Percentiles rank a stretch among this genome's conserved stretches.
These are phyloP conservation scores for Pyrenophora teres DNA, from an alignment of 2,329 filamentous ascomycete species.

Conservation along the genomic window DNA sequence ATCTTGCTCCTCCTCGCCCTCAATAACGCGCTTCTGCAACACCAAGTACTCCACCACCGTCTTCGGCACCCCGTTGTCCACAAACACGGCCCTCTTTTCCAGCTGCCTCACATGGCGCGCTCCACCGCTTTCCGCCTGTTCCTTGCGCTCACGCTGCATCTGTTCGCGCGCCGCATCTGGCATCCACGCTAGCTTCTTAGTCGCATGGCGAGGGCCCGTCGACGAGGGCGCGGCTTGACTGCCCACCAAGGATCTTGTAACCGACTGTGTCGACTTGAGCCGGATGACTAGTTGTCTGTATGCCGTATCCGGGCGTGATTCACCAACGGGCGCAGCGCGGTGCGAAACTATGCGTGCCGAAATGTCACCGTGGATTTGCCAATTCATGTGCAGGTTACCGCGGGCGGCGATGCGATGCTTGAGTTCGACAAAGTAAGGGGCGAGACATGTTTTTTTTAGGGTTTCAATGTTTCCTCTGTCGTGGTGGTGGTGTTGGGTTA, in stretches of 20 bases:
- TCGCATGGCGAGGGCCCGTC: not conserved
- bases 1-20: constrained; percentile 49
- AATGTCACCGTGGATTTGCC: constrained; percentile 26
- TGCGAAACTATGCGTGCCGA: constrained; percentile 61
- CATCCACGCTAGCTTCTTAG: constrained; percentile 7
- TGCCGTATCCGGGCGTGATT: constrained; percentile 26
- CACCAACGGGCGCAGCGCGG: constrained; percentile 55
- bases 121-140: not conserved
- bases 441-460: constrained; percentile 57
- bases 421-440: constrained; percentile 31
- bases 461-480: constrained; percentile 25
- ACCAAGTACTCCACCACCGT: constrained; percentile 67
- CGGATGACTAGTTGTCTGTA: constrained; percentile 37
- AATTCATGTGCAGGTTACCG: constrained; percentile 54
- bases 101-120: not conserved
- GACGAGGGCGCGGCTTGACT: not conserved
- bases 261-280: constrained; percentile 27
- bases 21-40: constrained; percentile 58
- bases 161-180: constrained; percentile 13
- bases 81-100: not conserved
- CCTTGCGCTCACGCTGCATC: constrained; percentile 2
- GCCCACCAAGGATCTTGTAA: constrained; percentile 7
- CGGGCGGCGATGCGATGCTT: constrained; percentile 54
- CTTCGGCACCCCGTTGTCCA: constrained; percentile 9
- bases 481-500: constrained; percentile 10